Base-by-base conservation (phyloP, 2,329 filamentous ascomycete species). In the Trichothecium roseum region DNA sequence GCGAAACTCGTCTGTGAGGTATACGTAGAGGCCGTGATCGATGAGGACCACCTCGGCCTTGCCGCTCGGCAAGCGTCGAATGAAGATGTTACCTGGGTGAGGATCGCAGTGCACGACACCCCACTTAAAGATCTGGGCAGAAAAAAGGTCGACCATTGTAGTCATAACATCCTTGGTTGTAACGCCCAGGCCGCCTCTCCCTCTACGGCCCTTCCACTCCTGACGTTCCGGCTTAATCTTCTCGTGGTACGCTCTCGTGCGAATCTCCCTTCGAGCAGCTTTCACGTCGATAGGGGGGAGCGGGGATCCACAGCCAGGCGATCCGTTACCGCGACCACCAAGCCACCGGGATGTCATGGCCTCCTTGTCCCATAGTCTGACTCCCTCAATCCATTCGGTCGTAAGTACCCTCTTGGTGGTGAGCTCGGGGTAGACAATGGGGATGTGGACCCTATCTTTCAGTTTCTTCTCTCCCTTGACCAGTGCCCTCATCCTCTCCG, bases 91-190 rank as follows among this genome's bases (percentile, higher is more conserved):
- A 18, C 89, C 89, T 1, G 91, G 91, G 53, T 98, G 91, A 8
- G 91, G 91, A 55, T 98, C 91, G 61, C 89, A 95, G 63, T 98
- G 89, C 1, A 96, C 84, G 30, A 84, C 74, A 10, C 91, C 91
- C 84, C 86, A 96, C 44, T 94, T 81, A 66, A 95, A 98, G 72
- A 96, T 96, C 54, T 96, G 89, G 3, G 86, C 88, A n/a, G 81
- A 84, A 65, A 96, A 98, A 24, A 96, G 72, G 55, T 95, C 89
- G 34, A 95, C 76, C 78, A 96, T 95, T 22, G 86, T 95, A 5
- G 81, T 83, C 91, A 96, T 96, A 40, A 95, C 86, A 40, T 89
- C 81, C 51, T 83, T 84, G 20, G 86, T 67, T 7, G 76, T 78
- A 3, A 98, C 65, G 0, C 91, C 91, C 0, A 96, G 74, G 1